phyloP scores from a whole-genome alignment of 352 stramenopile species.

The Phytophthora lateralis region DNA sequence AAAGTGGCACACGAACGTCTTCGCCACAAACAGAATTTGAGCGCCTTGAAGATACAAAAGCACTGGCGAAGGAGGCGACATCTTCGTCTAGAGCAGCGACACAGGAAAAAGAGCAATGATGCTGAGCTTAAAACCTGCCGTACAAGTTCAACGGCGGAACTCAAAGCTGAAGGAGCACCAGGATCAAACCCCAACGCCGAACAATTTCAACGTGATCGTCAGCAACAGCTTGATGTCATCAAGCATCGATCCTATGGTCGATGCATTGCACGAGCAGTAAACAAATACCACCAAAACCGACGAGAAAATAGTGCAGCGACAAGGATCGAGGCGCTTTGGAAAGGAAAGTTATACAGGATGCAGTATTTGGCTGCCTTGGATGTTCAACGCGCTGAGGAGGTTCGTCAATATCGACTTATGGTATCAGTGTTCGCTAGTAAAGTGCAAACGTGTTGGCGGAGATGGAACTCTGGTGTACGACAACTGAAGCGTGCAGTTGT shows the following conservation, averaged over 20 bases:
- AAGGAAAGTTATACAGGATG: conserved; percentile 20
- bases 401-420: conserved; percentile 29
- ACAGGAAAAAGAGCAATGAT: not conserved
- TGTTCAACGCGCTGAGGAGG: conserved; percentile 22
- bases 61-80: conserved; percentile 28
- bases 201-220: conserved; percentile 5
- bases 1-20: conserved; percentile 23
- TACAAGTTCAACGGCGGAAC: not conserved
- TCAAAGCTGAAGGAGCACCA: not conserved
- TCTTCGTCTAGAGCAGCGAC: conserved; percentile 8
- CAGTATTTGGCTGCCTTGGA: conserved; percentile 27
- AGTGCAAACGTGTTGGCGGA: conserved; percentile 40
- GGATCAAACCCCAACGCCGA: not conserved
- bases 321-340: conserved; percentile 36
- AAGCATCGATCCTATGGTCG: conserved; percentile 16
- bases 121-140: not conserved
- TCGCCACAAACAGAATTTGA: conserved; percentile 30
- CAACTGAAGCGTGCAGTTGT: conserved; percentile 35
- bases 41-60: conserved; percentile 36
- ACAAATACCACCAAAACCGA: conserved; percentile 14
- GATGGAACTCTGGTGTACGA: conserved; percentile 33
- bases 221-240: conserved; percentile 20
- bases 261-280: conserved; percentile 20
- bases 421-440: conserved; percentile 38
- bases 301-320: conserved; percentile 24